Evolutionary conservation across 2,329 filamentous ascomycete genomes (phyloP), one percentile per base, ranked within the genome.

Genomic region (Colletotrichum sp.): DNA sequence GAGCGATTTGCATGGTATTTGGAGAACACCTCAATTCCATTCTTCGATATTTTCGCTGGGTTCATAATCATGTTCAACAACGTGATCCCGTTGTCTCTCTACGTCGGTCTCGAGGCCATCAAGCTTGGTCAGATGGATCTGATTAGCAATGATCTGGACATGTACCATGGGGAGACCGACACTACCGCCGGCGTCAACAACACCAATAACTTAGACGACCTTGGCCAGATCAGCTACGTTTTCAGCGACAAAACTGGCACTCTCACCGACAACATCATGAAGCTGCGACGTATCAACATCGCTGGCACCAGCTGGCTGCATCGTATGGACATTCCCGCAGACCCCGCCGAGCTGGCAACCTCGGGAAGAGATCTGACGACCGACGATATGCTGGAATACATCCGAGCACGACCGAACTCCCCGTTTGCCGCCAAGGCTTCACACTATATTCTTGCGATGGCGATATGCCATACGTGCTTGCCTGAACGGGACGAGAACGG

Each of bases 21-120:
- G 21, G 82, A 87, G 5, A 83, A 90, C 69, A 93, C 94, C 1
- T 88, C 86, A 6, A 94, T 98, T 16, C 87, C 90, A 1, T 94
- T 95, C 78, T 90, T 94, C 76, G 92, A 95, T 34, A 95, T 97
- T 73, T 93, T 98, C 76, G 92, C 96, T 33, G 95, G 94, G 0
- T 98, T 95, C 81, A 91, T 98, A 76, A 98, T 98, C 84, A 96
- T 98, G 92, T 98, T 97, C 84, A 98, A 98, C 83, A 98, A 97
- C 47, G 92, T 98, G 84, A 96, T 98, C 72, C 96, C 96, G 0
- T 89, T 98, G 13, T 95, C 95, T 0, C 89, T 98, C 1, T 98
- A 98, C 77, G 94, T 98, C 77, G 97, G 93, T 80, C 87, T 98
- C 82, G 96, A 98, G 76, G 88, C 97, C 71, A 93, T 97, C 82